Conservation (phyloP, 495 filamentous ascomycete species). For the Hypoxylon lenormandii region DNA sequence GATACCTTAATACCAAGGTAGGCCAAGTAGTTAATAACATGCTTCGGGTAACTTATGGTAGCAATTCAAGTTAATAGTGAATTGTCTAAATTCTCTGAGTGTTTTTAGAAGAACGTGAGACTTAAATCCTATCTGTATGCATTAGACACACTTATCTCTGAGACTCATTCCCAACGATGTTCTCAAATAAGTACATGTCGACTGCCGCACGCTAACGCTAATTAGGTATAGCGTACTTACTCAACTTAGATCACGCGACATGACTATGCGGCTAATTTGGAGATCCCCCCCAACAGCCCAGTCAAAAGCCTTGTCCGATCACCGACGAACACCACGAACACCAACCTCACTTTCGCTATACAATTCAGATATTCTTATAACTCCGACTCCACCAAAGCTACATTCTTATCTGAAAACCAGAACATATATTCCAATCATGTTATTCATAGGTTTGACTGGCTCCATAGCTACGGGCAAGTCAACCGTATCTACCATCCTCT, state of each 20-base stretch:
- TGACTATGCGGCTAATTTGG: slow-evolving; percentile 34
- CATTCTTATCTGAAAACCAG: neutral
- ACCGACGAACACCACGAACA: too few species aligned
- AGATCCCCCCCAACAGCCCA: neutral
- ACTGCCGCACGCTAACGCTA: slow-evolving; percentile 13
- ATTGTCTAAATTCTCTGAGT: too few species aligned
- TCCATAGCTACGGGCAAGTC: slow-evolving; percentile 99
- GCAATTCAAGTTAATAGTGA: too few species aligned
- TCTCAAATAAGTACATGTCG: slow-evolving; percentile 12
- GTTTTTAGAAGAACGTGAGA: too few species aligned
- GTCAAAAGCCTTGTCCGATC: neutral
- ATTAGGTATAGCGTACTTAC: slow-evolving; percentile 18
- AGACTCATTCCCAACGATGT: neutral
- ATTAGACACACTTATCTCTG: neutral
- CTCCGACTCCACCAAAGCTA: neutral
- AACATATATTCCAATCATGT: slow-evolving; percentile 68
- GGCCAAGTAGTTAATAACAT: too few species aligned
- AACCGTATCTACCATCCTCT: slow-evolving; percentile 87
- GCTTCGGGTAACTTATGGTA: too few species aligned
- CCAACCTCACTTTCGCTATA: too few species aligned
- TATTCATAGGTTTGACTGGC: slow-evolving; percentile 94
- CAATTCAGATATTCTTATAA: too few species aligned
- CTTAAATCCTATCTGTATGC: too few species aligned
- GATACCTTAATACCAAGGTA: too few species aligned
- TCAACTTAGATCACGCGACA: slow-evolving; percentile 17